Evolutionary conservation across 768 basidiomycete genomes (phyloP).

Genomic region (Rickenella mellea): DNA sequence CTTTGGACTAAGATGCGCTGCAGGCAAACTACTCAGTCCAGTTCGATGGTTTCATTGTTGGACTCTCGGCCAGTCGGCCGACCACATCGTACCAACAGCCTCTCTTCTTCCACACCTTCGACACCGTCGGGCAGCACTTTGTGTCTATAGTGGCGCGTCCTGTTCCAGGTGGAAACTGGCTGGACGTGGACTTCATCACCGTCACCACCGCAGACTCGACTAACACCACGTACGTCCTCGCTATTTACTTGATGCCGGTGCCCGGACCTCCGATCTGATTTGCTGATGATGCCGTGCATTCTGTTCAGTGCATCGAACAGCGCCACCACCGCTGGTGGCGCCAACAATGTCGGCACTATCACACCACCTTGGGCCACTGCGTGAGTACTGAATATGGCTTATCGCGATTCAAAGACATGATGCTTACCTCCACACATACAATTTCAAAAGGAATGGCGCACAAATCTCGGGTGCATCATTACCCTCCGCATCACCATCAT

Average conservation of each 20-base stretch:
- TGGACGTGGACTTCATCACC: conserved; percentile 21
- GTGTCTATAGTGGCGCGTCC: conserved; percentile 13
- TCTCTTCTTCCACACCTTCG: conserved; percentile 13
- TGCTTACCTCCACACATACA: neutral
- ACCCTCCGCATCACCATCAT: conserved; percentile 5
- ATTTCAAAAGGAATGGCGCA: neutral
- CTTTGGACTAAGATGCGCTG: neutral
- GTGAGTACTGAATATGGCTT: too few relatives aligned
- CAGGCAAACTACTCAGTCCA: conserved; percentile 16
- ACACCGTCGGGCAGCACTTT: conserved; percentile 7
- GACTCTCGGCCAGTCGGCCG: conserved; percentile 11
- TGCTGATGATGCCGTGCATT: neutral
- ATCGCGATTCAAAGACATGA: too few relatives aligned
- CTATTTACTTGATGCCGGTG: neutral
- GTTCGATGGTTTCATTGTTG: conserved; percentile 13
- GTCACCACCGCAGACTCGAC: conserved; percentile 5
- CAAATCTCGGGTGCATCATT: neutral
- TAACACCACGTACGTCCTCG: neutral
- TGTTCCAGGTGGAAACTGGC: conserved; percentile 9
- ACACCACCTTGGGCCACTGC: neutral
- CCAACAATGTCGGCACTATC: too few relatives aligned
- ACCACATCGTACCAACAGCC: conserved; percentile 14
- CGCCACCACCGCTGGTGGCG: neutral
- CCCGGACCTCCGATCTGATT: neutral
- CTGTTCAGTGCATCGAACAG: neutral